A percentile compares a stretch with the other conserved stretches of the same genome.
These are phyloP conservation scores for Cicer bijugum DNA, from an alignment of 306 rosid species.

Conservation along the genomic window DNA sequence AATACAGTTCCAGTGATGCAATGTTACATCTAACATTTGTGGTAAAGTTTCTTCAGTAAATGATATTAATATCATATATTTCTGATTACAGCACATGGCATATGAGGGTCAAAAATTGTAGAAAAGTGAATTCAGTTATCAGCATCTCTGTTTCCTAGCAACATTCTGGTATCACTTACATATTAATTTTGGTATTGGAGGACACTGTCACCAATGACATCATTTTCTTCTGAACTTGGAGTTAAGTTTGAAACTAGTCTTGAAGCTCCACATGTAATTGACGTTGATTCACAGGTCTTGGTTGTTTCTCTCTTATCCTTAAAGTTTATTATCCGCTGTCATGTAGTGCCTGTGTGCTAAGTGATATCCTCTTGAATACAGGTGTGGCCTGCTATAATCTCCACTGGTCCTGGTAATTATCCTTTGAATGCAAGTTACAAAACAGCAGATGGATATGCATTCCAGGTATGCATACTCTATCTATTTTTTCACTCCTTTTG, in stretches of 20 bases:
- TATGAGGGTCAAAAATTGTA: constrained; percentile 14
- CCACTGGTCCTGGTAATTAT: constrained; percentile 79
- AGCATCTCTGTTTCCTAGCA: constrained; percentile 32
- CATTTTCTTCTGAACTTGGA: constrained; percentile 96
- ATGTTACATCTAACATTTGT: constrained; percentile 18
- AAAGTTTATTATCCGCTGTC: constrained; percentile 37
- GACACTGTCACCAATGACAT: constrained; percentile 89
- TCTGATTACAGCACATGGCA: constrained; percentile 22
- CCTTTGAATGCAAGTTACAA: constrained; percentile 91
- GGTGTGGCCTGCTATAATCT: constrained; percentile 91
- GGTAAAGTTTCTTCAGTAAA: constrained; percentile 33
- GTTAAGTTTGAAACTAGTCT: constrained; percentile 81
- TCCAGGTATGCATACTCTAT: constrained; percentile 63
- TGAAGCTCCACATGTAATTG: constrained; percentile 96
- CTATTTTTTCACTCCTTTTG: constrained; percentile 21
- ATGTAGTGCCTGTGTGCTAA: constrained; percentile 44
- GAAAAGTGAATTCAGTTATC: constrained; percentile 26
- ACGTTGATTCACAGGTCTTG: constrained; percentile 77
- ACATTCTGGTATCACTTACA: constrained; percentile 29
- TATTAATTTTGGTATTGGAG: constrained; percentile 53
- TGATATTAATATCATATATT: constrained; percentile 10
- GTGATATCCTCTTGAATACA: constrained; percentile 49
- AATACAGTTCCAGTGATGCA: constrained; percentile 29
- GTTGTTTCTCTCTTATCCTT: constrained; percentile 37
- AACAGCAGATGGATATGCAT: constrained; percentile 84